Base-by-base conservation (phyloP, 1,139 yeast species). In the Debaryomyces nepalensis region DNA sequence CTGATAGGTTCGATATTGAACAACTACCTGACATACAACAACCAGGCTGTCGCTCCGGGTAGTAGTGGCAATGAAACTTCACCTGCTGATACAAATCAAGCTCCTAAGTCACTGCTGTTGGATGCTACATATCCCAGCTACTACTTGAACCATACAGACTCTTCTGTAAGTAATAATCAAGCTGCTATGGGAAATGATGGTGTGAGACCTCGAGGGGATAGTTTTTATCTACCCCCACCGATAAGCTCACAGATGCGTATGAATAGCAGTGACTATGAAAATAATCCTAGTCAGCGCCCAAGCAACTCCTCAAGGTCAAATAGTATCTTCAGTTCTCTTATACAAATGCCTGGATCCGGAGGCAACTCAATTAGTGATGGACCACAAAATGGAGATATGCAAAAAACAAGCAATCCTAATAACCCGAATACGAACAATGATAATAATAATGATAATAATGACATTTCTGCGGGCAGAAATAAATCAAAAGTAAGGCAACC, bases 251-350 rank as follows among this genome's bases (percentile, higher is more conserved):
- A 48, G 38, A 37, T 45, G 27, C 47, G 57, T 22, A 49, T 44
- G 41, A 48, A 31, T 10, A 43, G 33, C 34, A 39, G 37, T 15
- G 44, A 44, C 11, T 41, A 29, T 26, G 36, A 34, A 7, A 31
- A 32, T 20, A 26, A 31, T 16, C 26, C 27, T 4, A 26, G 12
- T 31, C 31, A 22, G 4, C 14, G 29, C 15, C 18, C 21, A 24
- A 39, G 37, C 18, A 43, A 37, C 37, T n/a, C 33, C 11, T 37
- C 44, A 11, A 47, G 77, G 18, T 68, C 77, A 24, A 71, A 72
- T 45, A 68, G 75, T 47, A 70, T 73, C 9, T 73, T 73, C 53
- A 68, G 68, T 46, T 64, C 72, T 7, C 55, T 69, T 19, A 70
- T 73, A 26, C 75, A 73, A 49, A 55, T 71, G 18, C 76, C 77